Base-by-base conservation (phyloP, 495 filamentous ascomycete genomes). In the Massariosphaeria phaeospora region DNA sequence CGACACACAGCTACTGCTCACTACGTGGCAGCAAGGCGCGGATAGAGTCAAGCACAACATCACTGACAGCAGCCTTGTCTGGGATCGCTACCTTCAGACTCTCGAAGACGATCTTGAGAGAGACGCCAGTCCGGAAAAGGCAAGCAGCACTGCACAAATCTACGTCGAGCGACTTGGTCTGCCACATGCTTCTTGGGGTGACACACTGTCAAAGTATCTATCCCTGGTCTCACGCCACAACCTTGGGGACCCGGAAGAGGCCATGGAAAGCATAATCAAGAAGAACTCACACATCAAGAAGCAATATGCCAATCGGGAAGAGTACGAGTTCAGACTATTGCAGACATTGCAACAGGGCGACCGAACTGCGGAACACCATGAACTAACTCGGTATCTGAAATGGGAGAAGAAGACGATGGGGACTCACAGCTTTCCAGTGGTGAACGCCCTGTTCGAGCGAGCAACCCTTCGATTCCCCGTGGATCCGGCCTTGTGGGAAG, bases 11-110 rank as follows among this genome's bases (percentile, higher is more conserved):
- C 75, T 76, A 30, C 80, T 93, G 45, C 63, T 94, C 26, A 80
- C 84, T 33, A 83, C 90, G 9, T 95, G 90, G 84, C 78, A 85
- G 63, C 75, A 84, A 40, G 93, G 80, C 23, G 83, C 85, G 35
- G 80, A 86, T 40, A 82, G 84, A 21, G 93, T 88, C 12, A 80
- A 84, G 63, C 89, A 84, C 72, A 84, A 86, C 61, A 78, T 96
- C 52, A 79, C 83, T 62, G 88, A 95, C 64, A 95, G 91, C 71
- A 80, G 93, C 62, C 62, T 83, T 43, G 76, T 96, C n/a, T 98
- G 91, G 91, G 82, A 95, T 65, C 84, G 82, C 52, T 91, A 84
- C 46, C 71, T 81, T 9, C 76, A 85, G 25, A 67, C 85, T 17
- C 62, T 81, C 23, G 63, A 78, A 49, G 69, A 77, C 72, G 88